Conservation (phyloP, 2,329 filamentous ascomycete species). For the Fusarium sulawesiense region DNA sequence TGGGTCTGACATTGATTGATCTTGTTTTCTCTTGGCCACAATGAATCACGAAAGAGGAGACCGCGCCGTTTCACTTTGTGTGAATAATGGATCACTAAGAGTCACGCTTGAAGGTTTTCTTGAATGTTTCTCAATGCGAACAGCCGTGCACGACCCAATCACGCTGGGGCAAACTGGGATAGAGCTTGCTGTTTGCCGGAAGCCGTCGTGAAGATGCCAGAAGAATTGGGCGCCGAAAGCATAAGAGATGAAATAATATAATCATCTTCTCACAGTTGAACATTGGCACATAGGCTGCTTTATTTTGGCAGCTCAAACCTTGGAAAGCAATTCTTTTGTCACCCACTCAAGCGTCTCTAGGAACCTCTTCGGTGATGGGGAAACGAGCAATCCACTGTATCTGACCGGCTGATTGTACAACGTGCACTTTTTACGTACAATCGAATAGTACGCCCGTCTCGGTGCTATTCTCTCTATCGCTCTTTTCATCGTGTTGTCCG, state of each 20-base stretch:
- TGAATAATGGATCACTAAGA: constrained; percentile 24
- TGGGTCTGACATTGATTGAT: constrained; percentile 12
- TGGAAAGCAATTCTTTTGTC: not conserved
- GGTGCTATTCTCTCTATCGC: constrained; percentile 17
- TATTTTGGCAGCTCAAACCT: not conserved
- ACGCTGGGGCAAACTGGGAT: constrained; percentile 15
- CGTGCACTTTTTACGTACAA: constrained; percentile 37
- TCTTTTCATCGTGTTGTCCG: constrained; percentile 7
- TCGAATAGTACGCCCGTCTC: constrained; percentile 16
- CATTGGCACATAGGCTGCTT: too few relatives aligned
- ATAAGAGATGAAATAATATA: not conserved
- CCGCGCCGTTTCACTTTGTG: constrained; percentile 31
- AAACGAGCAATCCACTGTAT: constrained; percentile 19
- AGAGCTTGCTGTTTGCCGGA: constrained; percentile 13
- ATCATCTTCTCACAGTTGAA: too few relatives aligned
- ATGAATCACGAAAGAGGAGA: constrained; percentile 24
- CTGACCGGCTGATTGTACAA: constrained; percentile 18
- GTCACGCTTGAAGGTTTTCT: constrained; percentile 20
- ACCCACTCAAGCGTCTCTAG: not conserved
- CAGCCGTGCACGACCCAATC: constrained; percentile 32
- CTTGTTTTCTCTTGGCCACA: constrained; percentile 24
- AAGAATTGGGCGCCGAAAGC: not conserved
- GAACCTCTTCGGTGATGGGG: constrained; percentile 3
- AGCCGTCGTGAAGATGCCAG: not conserved
- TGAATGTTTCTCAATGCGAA: constrained; percentile 27